Base-by-base conservation (phyloP, 805 yeast genomes). In the Cephaloascus albidus region DNA sequence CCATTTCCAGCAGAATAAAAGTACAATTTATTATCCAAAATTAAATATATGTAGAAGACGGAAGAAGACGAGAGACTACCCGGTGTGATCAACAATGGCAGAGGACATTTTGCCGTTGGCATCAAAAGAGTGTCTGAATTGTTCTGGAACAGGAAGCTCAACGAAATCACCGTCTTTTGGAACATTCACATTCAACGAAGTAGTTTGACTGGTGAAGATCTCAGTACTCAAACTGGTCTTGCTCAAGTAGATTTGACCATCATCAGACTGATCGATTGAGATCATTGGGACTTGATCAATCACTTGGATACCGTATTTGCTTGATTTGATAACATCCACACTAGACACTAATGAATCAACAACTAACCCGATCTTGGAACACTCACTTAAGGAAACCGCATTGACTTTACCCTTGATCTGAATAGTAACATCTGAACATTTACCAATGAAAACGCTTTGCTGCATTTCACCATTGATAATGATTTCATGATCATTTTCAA, bases 391-490 rank as follows among this genome's bases (percentile, higher is more conserved):
- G 2, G 96, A 76, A 40, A 93, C 75, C 1, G 96, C 93, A 52
- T 87, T 89, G 38, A 86, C 89, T 58, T 93, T 93, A 43, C 97
- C 98, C 58, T 78, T 80, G 53, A 93, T 68, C 57, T 85, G 93
- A 43, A 93, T 62, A 10, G 95, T 80, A 35, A 76, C 68, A 42
- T 81, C 80, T 33, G 56, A 55, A 65, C 96, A 85, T 52, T 82
- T 81, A 39, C 94, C 94, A 50, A 93, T 83, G 57, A 85, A 88
- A 14, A 93, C 80, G 30, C 95, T 84, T 58, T 93, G 97, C 46
- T 82, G 81, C 74, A 80, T 81, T 48, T 81, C 84, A 26, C 83
- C 94, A 18, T 86, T 88, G 18, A 68, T 66, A 49, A 85, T 76
- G 20, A 81, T 69, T 41, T 79, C 83, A 36, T 74, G 73, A 38